phyloP scores from a whole-genome alignment of 164 flowering plant species.

The Annona squamosa region DNA sequence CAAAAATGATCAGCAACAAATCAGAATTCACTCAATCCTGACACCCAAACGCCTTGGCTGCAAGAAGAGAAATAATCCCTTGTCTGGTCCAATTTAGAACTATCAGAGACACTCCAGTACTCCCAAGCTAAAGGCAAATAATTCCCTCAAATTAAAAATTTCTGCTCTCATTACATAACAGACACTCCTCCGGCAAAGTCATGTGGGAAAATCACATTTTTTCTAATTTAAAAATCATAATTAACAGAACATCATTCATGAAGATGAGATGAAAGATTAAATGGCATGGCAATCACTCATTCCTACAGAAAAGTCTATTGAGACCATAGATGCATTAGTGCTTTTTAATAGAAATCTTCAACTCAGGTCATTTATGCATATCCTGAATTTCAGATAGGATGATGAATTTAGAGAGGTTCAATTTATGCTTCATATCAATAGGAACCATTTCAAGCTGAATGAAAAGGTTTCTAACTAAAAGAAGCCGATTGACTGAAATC shows the following conservation, averaged over 20 bases:
- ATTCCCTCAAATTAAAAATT: not conserved
- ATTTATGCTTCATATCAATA: not conserved
- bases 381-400: no score
- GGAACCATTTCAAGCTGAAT: not conserved
- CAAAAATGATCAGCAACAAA: not conserved
- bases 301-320: no score
- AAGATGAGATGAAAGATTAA: no score
- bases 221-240: not conserved
- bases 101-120: not conserved
- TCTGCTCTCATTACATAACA: no score
- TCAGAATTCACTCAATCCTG: not conserved
- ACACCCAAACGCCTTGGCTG: not conserved
- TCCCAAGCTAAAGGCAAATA: not conserved
- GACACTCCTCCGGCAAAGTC: not conserved
- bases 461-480: not conserved
- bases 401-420: no score
- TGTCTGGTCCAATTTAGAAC: not conserved
- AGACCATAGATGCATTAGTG: no score
- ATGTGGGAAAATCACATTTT: not conserved
- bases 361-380: no score
- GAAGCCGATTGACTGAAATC: not conserved
- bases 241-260: no score
- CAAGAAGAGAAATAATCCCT: not conserved
- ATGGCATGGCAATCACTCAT: no score
- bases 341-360: no score